These are phyloP conservation scores for Jacaranda copaia DNA, from an alignment of 257 asterid genomes.

Conservation along the genomic window DNA sequence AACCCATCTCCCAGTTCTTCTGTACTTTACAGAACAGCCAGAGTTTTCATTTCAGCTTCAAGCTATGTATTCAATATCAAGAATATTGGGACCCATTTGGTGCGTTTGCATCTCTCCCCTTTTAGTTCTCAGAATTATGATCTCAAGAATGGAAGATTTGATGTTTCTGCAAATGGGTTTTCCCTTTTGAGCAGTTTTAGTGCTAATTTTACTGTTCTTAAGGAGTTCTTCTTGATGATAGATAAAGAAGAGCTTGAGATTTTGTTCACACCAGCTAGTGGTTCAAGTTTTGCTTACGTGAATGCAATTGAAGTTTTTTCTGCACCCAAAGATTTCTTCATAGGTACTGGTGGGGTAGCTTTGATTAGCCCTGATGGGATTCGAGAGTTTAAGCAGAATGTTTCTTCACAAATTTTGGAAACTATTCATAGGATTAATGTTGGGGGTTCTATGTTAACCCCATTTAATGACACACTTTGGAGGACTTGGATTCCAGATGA, in stretches of 20 bases:
- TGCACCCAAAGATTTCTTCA: constrained; percentile 67
- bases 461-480: constrained; percentile 88
- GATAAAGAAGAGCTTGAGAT: constrained; percentile 60
- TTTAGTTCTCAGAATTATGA: constrained; percentile 53
- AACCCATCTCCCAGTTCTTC: constrained; percentile 50
- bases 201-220: constrained; percentile 43
- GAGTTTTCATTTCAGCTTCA: constrained; percentile 64
- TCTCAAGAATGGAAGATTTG: constrained; percentile 51
- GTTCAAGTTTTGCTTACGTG: constrained; percentile 61
- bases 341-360: constrained; percentile 58
- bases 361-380: constrained; percentile 57
- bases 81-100: constrained; percentile 66
- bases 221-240: constrained; percentile 69
- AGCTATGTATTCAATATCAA: constrained; percentile 55
- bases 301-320: constrained; percentile 82
- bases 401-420: constrained; percentile 62
- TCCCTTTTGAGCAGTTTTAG: constrained; percentile 48
- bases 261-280: constrained; percentile 51
- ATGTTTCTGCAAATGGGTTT: constrained; percentile 68
- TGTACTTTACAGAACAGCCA: constrained; percentile 56
- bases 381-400: constrained; percentile 65
- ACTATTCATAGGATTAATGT: constrained; percentile 84
- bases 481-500: constrained; percentile 81
- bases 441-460: constrained; percentile 78
- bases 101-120: constrained; percentile 79